A percentile compares a stretch with the other conserved stretches of the same genome.
phyloP scores from a whole-genome alignment of 2,329 filamentous ascomycete species.

The Xylariaceae sp. region DNA sequence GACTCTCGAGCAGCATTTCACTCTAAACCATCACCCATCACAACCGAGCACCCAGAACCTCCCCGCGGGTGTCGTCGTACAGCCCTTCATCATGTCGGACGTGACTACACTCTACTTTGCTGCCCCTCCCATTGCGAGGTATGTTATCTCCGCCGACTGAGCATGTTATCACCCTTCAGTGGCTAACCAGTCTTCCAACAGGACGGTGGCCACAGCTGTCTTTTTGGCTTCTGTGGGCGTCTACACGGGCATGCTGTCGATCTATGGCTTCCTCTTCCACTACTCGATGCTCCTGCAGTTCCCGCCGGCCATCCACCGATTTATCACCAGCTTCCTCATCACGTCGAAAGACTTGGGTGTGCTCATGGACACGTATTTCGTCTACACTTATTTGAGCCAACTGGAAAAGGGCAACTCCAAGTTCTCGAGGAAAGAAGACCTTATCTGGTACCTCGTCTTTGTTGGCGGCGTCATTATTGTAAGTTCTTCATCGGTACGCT shows the following conservation, averaged over 20 bases:
- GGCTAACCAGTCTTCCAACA: conserved; percentile 30
- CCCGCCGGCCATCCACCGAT: conserved; percentile 44
- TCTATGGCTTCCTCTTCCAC: conserved; percentile 52
- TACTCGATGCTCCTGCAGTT: conserved; percentile 51
- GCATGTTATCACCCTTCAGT: neutral
- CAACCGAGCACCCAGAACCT: neutral
- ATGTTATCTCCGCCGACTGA: conserved; percentile 12
- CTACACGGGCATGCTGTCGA: conserved; percentile 53
- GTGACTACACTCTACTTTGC: conserved; percentile 38
- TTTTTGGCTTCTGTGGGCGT: conserved; percentile 60
- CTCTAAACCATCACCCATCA: too few species aligned
- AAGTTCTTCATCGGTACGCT: conserved; percentile 45
- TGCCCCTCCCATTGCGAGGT: conserved; percentile 41
- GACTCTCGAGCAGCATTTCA: too few species aligned
- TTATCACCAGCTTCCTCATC: conserved; percentile 41
- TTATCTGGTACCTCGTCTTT: conserved; percentile 77
- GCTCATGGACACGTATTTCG: conserved; percentile 70
- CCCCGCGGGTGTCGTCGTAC: neutral
- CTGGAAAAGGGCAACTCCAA: conserved; percentile 69
- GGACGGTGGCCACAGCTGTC: conserved; percentile 63
- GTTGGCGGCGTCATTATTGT: conserved; percentile 70
- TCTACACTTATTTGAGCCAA: conserved; percentile 73
- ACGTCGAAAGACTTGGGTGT: conserved; percentile 44
- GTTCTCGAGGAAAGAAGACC: conserved; percentile 71
- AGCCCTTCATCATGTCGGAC: conserved; percentile 34